Evolutionary conservation across 169 alveolate species (phyloP).

Genomic region (Cryptosporidium canis): DNA sequence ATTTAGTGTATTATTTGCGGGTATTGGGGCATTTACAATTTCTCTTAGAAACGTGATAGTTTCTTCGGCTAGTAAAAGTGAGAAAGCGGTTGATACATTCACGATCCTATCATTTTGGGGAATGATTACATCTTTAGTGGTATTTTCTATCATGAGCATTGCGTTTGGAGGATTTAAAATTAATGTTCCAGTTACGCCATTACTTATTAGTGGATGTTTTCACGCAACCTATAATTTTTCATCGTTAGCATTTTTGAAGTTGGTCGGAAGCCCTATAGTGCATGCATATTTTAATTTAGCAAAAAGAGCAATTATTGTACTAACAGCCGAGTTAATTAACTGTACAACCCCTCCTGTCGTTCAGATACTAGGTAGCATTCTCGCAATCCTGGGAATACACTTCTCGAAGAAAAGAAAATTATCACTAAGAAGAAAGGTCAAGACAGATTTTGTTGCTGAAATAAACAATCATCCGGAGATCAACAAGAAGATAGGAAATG

Average conservation of each 20-base stretch:
- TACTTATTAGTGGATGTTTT: conserved; percentile 61
- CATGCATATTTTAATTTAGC: conserved; percentile 73
- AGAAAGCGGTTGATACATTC: conserved; percentile 58
- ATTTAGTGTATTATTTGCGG: conserved; percentile 64
- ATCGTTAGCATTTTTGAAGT: conserved; percentile 65
- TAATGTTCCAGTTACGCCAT: conserved; percentile 35
- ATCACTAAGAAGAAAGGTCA: neutral
- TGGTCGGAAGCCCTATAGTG: conserved; percentile 69
- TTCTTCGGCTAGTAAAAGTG: conserved; percentile 68
- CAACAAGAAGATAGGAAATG: neutral
- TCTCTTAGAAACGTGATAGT: conserved; percentile 69
- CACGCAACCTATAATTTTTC: conserved; percentile 73
- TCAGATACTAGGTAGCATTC: conserved; percentile 54
- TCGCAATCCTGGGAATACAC: conserved; percentile 73
- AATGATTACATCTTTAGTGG: conserved; percentile 30
- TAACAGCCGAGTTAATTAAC: conserved; percentile 71
- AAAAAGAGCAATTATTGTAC: conserved; percentile 64
- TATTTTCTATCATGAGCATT: conserved; percentile 26
- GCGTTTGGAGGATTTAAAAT: conserved; percentile 16
- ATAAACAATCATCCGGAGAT: neutral
- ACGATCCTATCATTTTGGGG: conserved; percentile 69
- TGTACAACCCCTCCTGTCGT: conserved; percentile 69
- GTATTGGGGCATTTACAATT: conserved; percentile 69
- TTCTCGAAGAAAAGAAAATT: conserved; percentile 37
- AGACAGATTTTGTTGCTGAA: neutral